Base-by-base conservation (phyloP, 192 early-diverging fungal genomes). In the Nowakowskiella sp. region DNA sequence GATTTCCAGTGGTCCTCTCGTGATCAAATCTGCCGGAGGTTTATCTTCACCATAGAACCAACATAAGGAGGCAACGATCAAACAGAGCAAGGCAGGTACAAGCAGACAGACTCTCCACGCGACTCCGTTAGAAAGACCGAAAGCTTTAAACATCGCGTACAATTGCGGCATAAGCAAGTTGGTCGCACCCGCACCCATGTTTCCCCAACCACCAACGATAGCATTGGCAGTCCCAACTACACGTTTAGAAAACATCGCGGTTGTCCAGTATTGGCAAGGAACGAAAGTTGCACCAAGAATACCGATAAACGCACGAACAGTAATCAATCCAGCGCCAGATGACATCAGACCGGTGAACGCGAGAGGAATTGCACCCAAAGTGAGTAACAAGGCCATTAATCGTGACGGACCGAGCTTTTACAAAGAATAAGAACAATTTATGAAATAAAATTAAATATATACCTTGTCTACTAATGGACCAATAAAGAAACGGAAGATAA, bases 201-300 rank as follows among this genome's bases (percentile, higher is more conserved):
- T 84, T 31, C 82, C 82, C 70, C 83, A 84, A 3, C 83, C 83
- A 42, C 81, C 83, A 6, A 68, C 74, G 28, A 85, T 33, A 23
- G 84, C 82, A 55, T 85, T 85, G 19, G 83, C 83, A 39, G 73
- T 70, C 21, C 83, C 83, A 24, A 86, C 81, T 33, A 81, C 61
- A 19, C 68, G 49, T 10, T 51, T 23, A 31, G 61, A 45, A 61
- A 85, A 85, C 65, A 83, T 70, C 32, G 70, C 55, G 1, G 74
- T 82, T 13, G 82, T 73, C 80, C 83, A 85, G 57, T 81, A 77
- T 70, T 84, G 82, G 51, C 82, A 84, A 22, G 82, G 82, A 1
- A 84, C 82, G 69, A 85, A 85, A 4, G 80, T 47, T 4, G 78
- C 76, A 25, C 82, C 82, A 16, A 85, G 33, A 28, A 85, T 53